Base-by-base conservation (phyloP, 257 asterid species). In the Eustoma russellianum region DNA sequence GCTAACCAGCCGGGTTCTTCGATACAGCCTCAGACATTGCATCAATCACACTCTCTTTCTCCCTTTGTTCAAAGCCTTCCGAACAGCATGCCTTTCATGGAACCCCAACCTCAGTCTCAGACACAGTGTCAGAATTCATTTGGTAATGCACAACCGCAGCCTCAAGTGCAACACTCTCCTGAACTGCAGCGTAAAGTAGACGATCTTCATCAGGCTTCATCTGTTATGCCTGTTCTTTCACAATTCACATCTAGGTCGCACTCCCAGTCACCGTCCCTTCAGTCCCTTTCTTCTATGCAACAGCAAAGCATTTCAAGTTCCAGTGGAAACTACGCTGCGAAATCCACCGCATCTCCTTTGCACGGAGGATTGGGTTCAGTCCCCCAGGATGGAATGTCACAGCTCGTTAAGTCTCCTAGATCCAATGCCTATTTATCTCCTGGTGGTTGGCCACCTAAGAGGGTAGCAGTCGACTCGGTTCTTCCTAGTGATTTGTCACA, bases 401-500 rank as follows among this genome's bases (percentile, higher is more conserved):
- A 71, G 56, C 73, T 71, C 61, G 62, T 64, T 11, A 77, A 66
- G 6, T 55, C 60, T 66, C 64, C 77, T 12, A 65, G 86, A 57
- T 67, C 86, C 14, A 69, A 66, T 64, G 56, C 61, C 57, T 60
- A 70, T 0, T 17, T 66, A 43, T 74, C 93, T 43, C 65, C 81
- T 9, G 60, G 24, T 44, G 83, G 82, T 47, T 80, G 94, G 86
- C 83, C 79, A 9, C 55, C 79, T 24, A 86, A 86, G 63, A 65
- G 94, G 52, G 70, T 67, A 18, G 88, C 91, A 0, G 71, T 80
- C 11, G 94, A 86, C 51, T 79, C 81, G 24, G 67, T 76, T n/a
- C n/a, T n/a, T n/a, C n/a, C n/a, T n/a, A n/a, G n/a, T n/a, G n/a
- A n/a, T 51, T 24, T 24, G 30, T 24, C 30, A 24, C 30, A 24